These are phyloP conservation scores for Epichloe elymi DNA, from an alignment of 2,329 filamentous ascomycete genomes.

Conservation along the genomic window DNA sequence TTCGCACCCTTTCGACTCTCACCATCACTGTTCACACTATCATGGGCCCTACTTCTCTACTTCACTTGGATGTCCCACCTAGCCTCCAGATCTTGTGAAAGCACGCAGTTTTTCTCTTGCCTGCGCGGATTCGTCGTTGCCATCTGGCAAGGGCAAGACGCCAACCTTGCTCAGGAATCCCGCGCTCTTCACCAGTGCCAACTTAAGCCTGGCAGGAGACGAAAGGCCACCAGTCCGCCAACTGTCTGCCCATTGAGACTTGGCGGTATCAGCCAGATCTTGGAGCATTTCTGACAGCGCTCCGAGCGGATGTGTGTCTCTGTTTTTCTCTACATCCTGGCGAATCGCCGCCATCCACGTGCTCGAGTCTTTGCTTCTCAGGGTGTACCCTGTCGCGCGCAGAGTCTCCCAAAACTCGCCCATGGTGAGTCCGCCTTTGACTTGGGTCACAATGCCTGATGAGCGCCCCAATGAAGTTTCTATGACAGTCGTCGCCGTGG, in stretches of 20 bases:
- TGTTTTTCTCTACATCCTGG: conserved; percentile 1
- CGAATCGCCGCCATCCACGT: conserved; percentile 1
- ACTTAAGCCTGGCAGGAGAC: not conserved
- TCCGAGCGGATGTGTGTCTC: conserved; percentile 5
- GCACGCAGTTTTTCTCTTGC: too few relatives aligned
- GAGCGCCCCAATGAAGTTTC: not conserved
- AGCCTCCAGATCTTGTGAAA: too few relatives aligned
- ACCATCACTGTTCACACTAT: too few relatives aligned
- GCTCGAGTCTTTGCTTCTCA: not conserved
- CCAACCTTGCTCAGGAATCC: not conserved
- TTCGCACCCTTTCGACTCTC: too few relatives aligned
- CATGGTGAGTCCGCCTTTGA: conserved; percentile 4
- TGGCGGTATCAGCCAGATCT: not conserved
- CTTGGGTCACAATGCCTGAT: not conserved
- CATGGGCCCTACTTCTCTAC: too few relatives aligned
- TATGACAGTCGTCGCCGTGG: conserved; percentile 5
- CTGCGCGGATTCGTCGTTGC: too few relatives aligned
- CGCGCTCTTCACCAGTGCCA: conserved; percentile 1
- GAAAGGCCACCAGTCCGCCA: not conserved
- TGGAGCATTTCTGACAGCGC: conserved; percentile 3
- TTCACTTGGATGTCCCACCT: too few relatives aligned
- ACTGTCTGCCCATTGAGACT: not conserved
- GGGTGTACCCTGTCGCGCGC: not conserved
- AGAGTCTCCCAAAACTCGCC: conserved; percentile 4
- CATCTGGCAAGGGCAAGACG: too few relatives aligned